Evolutionary conservation across 345 rosid genomes (phyloP), one percentile per base, ranked within the genome.

Genomic region (Camelina sativa): DNA sequence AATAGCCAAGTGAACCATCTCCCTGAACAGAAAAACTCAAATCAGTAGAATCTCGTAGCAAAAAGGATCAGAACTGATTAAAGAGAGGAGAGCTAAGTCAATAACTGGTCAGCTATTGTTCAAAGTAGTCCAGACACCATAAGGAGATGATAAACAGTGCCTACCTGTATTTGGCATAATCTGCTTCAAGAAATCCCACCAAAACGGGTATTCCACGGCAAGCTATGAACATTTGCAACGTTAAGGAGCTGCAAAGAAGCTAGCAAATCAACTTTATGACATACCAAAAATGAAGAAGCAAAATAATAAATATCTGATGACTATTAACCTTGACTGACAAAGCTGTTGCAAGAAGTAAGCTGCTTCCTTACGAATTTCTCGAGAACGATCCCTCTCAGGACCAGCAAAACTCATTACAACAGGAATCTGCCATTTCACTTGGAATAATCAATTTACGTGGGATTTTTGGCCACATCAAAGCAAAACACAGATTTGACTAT

Each of bases 191-290:
- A 83, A 96, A 96, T 51, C 97, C 93, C 78, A 91, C 98, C 81
- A 96, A 80, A 80, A 92, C 85, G 47, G 96, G 99, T 72, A 96
- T 92, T 73, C 99, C 99, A 47, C 90, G 84, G 82, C 97, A 92
- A 78, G 98, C 90, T 85, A 96, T 83, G 83, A 96, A 91, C 99
- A 92, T 96, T 86, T 96, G 99, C 85, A 96, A 73, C n/a, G 99
- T 92, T 79, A 92, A 85, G 30, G 91, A 81, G 85, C 99, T 96
- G 92, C 70, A 78, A 40, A 69, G 74, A 83, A 80, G 66, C 47
- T 53, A 65, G 61, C 44, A 70, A n/a, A 55, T 85, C 76, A 83
- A 41, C 70, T 71, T 62, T 50, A 53, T 75, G 79, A 35, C 70
- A 61, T 44, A 20, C 8, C 41, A 25, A 67, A 20, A 20, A 23